Conservation (phyloP, 768 basidiomycete species). For the Boletus rubropictus region DNA sequence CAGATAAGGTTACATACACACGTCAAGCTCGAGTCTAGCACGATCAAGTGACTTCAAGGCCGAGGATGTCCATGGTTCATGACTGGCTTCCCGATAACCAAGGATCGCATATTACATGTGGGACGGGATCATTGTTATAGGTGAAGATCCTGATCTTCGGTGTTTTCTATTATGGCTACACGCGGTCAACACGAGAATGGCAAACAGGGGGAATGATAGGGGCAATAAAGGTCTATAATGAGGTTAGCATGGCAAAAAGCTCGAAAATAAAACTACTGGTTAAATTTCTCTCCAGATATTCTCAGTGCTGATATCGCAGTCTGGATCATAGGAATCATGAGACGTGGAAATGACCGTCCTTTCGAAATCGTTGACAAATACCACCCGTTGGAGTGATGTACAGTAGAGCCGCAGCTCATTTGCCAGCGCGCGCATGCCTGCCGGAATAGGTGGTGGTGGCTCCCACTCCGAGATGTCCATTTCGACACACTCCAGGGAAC, state of each 20-base stretch:
- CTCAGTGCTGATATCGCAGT: slow-evolving; percentile 24
- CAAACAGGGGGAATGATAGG: slow-evolving; percentile 5
- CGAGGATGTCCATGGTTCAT: not conserved
- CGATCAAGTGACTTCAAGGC: slow-evolving; percentile 3
- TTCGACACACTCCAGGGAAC: slow-evolving; percentile 49
- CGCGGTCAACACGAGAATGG: slow-evolving; percentile 13
- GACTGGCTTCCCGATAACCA: slow-evolving; percentile 7
- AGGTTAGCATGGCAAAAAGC: slow-evolving; percentile 1
- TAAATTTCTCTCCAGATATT: slow-evolving; percentile 31
- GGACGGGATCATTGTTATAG: not conserved
- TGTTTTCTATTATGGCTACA: slow-evolving; percentile 13
- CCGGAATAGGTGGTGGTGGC: slow-evolving; percentile 46
- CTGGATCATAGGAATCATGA: slow-evolving; percentile 27
- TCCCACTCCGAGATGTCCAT: slow-evolving; percentile 64
- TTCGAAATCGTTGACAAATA: slow-evolving; percentile 64
- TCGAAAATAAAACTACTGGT: slow-evolving; percentile 12
- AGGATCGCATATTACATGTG: not conserved
- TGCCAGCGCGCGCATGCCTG: slow-evolving; percentile 53
- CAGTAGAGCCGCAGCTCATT: slow-evolving; percentile 59
- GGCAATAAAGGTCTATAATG: slow-evolving; percentile 1
- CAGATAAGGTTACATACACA: slow-evolving; percentile 19
- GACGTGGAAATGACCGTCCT: slow-evolving; percentile 42
- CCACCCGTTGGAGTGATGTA: slow-evolving; percentile 42
- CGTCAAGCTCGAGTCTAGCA: slow-evolving; percentile 21
- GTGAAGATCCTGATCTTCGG: slow-evolving; percentile 9